Base-by-base conservation (phyloP, 2,329 filamentous ascomycete species). In the Acephala macrosclerotiorum region DNA sequence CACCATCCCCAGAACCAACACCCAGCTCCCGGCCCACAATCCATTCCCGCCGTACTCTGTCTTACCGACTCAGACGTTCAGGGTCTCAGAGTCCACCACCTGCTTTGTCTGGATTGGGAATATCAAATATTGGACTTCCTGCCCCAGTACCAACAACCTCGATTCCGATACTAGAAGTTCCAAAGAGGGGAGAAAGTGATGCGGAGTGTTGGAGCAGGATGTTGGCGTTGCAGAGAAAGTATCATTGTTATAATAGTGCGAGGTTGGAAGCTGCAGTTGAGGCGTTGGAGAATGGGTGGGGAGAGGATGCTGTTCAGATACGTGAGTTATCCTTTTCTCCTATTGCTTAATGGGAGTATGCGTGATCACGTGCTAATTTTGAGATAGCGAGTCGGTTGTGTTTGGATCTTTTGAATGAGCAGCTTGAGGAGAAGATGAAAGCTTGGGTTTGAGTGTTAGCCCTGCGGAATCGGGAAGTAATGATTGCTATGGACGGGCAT, bases 221-320 rank as follows among this genome's bases (percentile, higher is more conserved):
- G 74, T 58, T 76, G 18, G 56, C 53, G 25, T 53, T 76, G 58
- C 74, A 76, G 67, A 69, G 70, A 40, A 68, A 72, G 64, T 76
- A 71, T 58, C 72, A 74, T 60, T 76, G 74, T 40, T 76, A 75
- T 58, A 74, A 75, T 51, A 72, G 70, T n/a, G 74, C 74, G 22
- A 56, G 74, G 14, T 62, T 76, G 58, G 73, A 75, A 56, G 74
- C 74, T 59, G 74, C 73, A 4, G 72, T 76, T 3, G 74, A 76
- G 59, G 72, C 70, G 14, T 58, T 74, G 55, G 72, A 75, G 55
- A 68, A 56, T 8, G 73, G 73, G 2, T 67, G 66, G 22, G 63
- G 57, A 9, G 62, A 72, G 45, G 68, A 72, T 42, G 71, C 71
- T 22, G 66, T 72, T 14, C 62, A 63, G 49, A 74, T 72, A 57